Evolutionary conservation across 768 basidiomycete genomes (phyloP), one percentile per base, ranked within the genome.

Genomic region (Tylopilus intermedius): DNA sequence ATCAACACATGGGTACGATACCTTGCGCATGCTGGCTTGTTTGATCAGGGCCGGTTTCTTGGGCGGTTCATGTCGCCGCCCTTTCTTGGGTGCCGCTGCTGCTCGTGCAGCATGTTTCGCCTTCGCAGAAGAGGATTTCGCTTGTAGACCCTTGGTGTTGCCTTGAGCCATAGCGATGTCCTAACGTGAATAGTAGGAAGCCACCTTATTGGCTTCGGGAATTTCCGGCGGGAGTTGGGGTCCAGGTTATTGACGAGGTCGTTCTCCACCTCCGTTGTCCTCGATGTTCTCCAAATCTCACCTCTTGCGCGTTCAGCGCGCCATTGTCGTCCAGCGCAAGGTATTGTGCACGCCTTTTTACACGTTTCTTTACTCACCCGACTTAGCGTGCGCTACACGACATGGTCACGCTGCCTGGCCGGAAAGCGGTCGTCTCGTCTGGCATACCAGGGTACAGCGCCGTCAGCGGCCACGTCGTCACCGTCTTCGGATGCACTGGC

Each of bases 401-500:
- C 75, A 68, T 89, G 38, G 73, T 79, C 55, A 79, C 79, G 13
- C 73, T 86, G 38, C 82, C 85, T 44, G 67, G 64, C 33, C 66
- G 67, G 52, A 84, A 84, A 61, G 84, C 90, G 37, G 74, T 90
- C 58, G 76, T 94, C 62, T 79, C 84, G 5, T 75, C 82, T 58
- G 94, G 94, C 18, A 79, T 83, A 48, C 84, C 86, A 48, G 94
- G 87, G 56, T 90, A 92, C 65, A 90, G 88, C 64, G 86, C 91
- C 4, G 85, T 87, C 54, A 85, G 87, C 39, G 96, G 95, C 3
- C 94, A 94, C 72, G 81, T 86, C 35, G 95, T 88, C 39, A 99
- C 96, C 14, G 94, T 98, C 46, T 98, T 99, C 77, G 96, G 96
- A 22, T 89, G 86, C 67, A 96, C 94, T 4, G 91, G 94, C 5